A percentile compares a stretch with the other conserved stretches of the same genome.
Conservation (phyloP, 257 asterid genomes). For the Ehretia macrophylla region DNA sequence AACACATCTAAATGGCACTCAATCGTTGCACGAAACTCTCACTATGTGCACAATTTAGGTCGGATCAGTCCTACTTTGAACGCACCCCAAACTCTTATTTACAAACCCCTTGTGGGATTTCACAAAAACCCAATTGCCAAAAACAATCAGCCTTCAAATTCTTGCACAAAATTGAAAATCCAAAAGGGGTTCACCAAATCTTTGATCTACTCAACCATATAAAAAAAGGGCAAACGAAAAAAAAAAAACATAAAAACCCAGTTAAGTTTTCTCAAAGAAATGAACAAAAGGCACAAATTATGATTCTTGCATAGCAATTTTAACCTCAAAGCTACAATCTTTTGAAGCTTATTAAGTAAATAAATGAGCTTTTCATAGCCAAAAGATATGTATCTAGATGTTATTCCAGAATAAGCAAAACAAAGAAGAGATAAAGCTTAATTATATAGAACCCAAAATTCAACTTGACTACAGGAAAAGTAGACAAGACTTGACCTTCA, state of each 20-base stretch:
- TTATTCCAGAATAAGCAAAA: background rate
- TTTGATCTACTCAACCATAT: background rate
- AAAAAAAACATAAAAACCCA: constrained; percentile 7
- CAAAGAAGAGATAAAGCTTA: background rate
- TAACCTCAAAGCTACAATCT: too few relatives aligned
- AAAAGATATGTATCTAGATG: background rate
- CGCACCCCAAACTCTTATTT: too few relatives aligned
- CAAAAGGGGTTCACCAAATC: constrained; percentile 1
- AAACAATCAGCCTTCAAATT: background rate
- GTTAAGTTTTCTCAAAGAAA: background rate
- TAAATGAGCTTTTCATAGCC: constrained; percentile 16
- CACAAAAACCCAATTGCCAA: constrained; percentile 1
- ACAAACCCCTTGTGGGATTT: background rate
- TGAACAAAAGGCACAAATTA: background rate
- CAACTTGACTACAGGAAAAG: constrained; percentile 12
- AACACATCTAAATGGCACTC: too few relatives aligned
- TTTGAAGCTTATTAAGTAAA: background rate
- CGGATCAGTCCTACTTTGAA: too few relatives aligned
- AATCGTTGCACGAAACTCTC: too few relatives aligned
- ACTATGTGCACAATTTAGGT: too few relatives aligned
- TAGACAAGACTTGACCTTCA: constrained; percentile 47
- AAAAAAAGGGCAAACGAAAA: background rate
- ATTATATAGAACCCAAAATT: too few relatives aligned
- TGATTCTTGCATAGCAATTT: too few relatives aligned
- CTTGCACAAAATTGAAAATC: background rate